Conservation (phyloP, 768 basidiomycete species). For the Russula sp. region DNA sequence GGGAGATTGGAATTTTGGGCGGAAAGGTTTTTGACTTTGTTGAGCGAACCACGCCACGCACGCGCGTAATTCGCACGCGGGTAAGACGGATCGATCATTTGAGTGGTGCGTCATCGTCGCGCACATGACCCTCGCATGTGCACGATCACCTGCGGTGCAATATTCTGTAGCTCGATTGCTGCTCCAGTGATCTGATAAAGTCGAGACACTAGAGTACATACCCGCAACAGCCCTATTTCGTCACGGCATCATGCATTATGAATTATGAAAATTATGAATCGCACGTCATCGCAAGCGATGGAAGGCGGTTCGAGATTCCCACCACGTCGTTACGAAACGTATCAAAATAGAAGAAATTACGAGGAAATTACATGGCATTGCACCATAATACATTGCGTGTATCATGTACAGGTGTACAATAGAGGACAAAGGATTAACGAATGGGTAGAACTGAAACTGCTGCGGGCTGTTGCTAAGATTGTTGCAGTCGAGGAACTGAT, state of each 20-base stretch:
- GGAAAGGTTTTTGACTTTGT: background rate
- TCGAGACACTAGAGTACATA: background rate
- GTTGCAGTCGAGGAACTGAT: background rate
- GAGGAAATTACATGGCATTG: too few relatives aligned
- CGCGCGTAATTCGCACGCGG: background rate
- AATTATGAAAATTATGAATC: background rate
- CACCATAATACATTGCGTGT: background rate
- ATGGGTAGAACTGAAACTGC: background rate
- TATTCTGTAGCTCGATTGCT: background rate
- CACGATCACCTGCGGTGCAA: slow-evolving; percentile 2
- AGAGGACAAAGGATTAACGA: too few relatives aligned
- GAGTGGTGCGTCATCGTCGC: slow-evolving; percentile 4
- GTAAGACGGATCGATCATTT: slow-evolving; percentile 11
- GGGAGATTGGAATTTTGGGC: background rate
- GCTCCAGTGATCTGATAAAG: background rate
- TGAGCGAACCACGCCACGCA: slow-evolving; percentile 6
- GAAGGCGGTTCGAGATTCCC: background rate
- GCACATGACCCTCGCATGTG: slow-evolving; percentile 11
- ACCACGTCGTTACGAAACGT: slow-evolving; percentile 7
- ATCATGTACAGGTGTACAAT: background rate
- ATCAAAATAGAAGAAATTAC: background rate
- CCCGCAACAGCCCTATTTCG: background rate
- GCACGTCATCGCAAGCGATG: background rate
- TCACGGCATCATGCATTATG: background rate
- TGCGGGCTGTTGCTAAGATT: background rate